Conservation (phyloP, 129 eudicot species). For the Flaveria bidentis region DNA sequence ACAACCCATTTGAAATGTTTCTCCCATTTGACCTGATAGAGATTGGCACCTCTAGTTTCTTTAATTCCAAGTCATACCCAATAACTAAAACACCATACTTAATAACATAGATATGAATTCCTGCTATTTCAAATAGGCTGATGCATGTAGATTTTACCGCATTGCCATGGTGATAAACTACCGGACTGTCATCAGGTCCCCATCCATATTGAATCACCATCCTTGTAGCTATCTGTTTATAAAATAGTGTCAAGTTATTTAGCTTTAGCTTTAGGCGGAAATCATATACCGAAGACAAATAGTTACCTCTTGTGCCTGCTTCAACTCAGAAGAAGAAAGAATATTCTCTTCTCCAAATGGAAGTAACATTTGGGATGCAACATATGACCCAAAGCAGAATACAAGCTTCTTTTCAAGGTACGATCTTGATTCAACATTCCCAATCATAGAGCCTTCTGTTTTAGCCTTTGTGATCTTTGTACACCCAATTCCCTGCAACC, state of each 20-base stretch:
- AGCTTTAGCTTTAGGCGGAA: not conserved
- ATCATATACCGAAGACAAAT: constrained; percentile 18
- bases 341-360: constrained; percentile 96
- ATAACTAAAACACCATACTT: no score
- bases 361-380: constrained; percentile 83
- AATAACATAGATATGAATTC: not conserved
- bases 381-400: constrained; percentile 84
- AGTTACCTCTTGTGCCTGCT: constrained; percentile 88
- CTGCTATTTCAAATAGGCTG: constrained; percentile 4
- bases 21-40: not conserved
- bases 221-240: constrained; percentile 80
- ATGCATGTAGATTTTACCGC: constrained; percentile 44
- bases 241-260: constrained; percentile 19
- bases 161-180: constrained; percentile 72
- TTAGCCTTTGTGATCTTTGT: constrained; percentile 78
- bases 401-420: constrained; percentile 94
- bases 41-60: no score
- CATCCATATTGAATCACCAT: constrained; percentile 97
- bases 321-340: constrained; percentile 73
- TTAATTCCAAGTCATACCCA: no score
- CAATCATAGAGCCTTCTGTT: constrained; percentile 53
- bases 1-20: not conserved
- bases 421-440: constrained; percentile 83
- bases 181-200: constrained; percentile 86
- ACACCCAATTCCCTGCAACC: constrained; percentile 88